Conservation (phyloP, 2,329 filamentous ascomycete genomes). For the Aplosporella prunicola region DNA sequence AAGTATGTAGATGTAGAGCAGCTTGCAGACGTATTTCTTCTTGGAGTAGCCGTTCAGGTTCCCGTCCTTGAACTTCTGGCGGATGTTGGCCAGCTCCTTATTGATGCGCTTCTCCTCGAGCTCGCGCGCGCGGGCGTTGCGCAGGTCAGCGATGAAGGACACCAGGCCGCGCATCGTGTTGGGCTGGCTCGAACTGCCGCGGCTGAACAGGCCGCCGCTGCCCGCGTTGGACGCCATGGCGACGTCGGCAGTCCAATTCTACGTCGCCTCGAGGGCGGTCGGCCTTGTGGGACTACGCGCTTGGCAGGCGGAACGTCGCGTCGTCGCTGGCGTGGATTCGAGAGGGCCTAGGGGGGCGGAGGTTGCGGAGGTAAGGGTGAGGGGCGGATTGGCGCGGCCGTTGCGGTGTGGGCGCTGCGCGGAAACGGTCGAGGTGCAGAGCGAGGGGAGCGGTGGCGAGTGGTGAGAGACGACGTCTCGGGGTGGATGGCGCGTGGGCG, state of each 20-base stretch:
- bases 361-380: conserved; percentile 15
- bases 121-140: conserved; percentile 90
- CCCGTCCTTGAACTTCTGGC: conserved; percentile 96
- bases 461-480: background rate
- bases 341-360: conserved; percentile 16
- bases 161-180: conserved; percentile 52
- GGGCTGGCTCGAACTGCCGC: conserved; percentile 32
- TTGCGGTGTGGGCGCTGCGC: background rate
- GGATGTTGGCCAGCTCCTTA: conserved; percentile 97
- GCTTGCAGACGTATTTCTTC: conserved; percentile 99
- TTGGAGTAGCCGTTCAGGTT: conserved; percentile 94
- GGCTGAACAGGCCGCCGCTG: conserved; percentile 31
- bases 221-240: conserved; percentile 30
- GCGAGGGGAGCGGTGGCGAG: background rate
- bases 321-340: background rate
- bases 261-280: conserved; percentile 9
- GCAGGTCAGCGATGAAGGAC: conserved; percentile 93
- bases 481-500: conserved; percentile 1
- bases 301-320: too few relatives aligned
- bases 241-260: background rate
- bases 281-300: too few relatives aligned
- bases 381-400: conserved; percentile 4
- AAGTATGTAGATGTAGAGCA: conserved; percentile 97
- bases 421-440: background rate
- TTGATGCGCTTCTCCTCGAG: conserved; percentile 99